Percentiles rank a stretch among this genome's conserved stretches.
Evolutionary conservation across 2,329 filamentous ascomycete species (phyloP).

Genomic region (Cladobotryum protrusum): DNA sequence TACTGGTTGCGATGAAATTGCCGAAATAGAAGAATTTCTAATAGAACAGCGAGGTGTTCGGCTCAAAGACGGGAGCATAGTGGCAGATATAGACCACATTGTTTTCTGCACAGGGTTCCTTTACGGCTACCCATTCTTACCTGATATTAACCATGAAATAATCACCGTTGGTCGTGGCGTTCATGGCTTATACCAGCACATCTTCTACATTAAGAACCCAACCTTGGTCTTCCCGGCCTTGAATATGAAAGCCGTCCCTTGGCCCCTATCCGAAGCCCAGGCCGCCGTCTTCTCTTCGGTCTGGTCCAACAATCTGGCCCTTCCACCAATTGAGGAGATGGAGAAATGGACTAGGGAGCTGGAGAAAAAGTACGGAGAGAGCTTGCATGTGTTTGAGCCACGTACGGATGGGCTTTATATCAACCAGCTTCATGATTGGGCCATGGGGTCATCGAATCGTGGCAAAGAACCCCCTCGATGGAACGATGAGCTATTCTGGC

Average conservation of each 20-base stretch:
- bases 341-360: slow-evolving; percentile 58
- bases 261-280: slow-evolving; percentile 73
- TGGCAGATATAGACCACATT: slow-evolving; percentile 64
- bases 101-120: slow-evolving; percentile 89
- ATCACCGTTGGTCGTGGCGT: slow-evolving; percentile 65
- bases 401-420: slow-evolving; percentile 59
- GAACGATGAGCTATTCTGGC: slow-evolving; percentile 66
- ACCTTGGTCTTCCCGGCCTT: slow-evolving; percentile 73
- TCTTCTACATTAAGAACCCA: slow-evolving; percentile 70
- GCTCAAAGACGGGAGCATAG: slow-evolving; percentile 60
- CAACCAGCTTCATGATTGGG: slow-evolving; percentile 62
- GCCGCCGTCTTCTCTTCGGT: slow-evolving; percentile 69
- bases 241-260: slow-evolving; percentile 81
- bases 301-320: slow-evolving; percentile 62
- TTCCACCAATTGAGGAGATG: slow-evolving; percentile 63
- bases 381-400: slow-evolving; percentile 25
- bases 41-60: slow-evolving; percentile 51
- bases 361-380: slow-evolving; percentile 40
- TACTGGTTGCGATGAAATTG: slow-evolving; percentile 44
- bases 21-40: slow-evolving; percentile 53
- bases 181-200: slow-evolving; percentile 67
- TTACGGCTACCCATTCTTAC: slow-evolving; percentile 72
- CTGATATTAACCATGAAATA: slow-evolving; percentile 40
- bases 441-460: slow-evolving; percentile 38
- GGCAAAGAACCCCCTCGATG: slow-evolving; percentile 68